phyloP scores from a whole-genome alignment of 768 basidiomycete genomes.

The Lentinula guzmanii region DNA sequence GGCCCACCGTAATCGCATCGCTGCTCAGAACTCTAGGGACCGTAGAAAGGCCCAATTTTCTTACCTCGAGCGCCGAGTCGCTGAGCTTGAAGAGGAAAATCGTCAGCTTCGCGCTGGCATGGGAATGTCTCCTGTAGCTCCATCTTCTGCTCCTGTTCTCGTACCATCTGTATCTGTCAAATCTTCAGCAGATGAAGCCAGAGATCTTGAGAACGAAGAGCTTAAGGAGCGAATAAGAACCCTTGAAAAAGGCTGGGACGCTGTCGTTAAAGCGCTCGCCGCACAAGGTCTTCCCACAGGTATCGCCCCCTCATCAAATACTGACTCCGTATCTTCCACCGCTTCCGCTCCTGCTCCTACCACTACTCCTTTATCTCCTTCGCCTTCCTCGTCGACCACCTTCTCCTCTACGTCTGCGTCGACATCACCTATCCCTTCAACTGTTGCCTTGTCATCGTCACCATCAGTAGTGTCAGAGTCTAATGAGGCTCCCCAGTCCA shows the following conservation, averaged over 20 bases:
- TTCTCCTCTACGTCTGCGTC: constrained; percentile 14
- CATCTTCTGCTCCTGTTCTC: constrained; percentile 17
- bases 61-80: constrained; percentile 59
- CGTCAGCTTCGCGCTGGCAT: constrained; percentile 58
- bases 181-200: constrained; percentile 19
- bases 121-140: constrained; percentile 14
- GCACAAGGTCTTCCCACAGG: constrained; percentile 58
- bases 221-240: constrained; percentile 71
- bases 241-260: constrained; percentile 78
- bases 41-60: constrained; percentile 80
- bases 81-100: constrained; percentile 83
- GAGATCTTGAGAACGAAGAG: constrained; percentile 67
- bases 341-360: constrained; percentile 31
- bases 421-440: constrained; percentile 1
- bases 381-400: constrained; percentile 20
- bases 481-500: constrained; percentile 46
- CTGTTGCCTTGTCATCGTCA: constrained; percentile 10
- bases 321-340: constrained; percentile 16
- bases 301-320: constrained; percentile 22
- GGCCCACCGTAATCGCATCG: constrained; percentile 88
- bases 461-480: constrained; percentile 21
- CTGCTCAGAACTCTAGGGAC: constrained; percentile 90
- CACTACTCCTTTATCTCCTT: constrained; percentile 36
- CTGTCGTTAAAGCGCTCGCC: constrained; percentile 69
- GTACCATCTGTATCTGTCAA: constrained; percentile 11